Evolutionary conservation across 164 flowering plant genomes (phyloP), one percentile per base, ranked within the genome.

Genomic region (Paratinospora sagittata): DNA sequence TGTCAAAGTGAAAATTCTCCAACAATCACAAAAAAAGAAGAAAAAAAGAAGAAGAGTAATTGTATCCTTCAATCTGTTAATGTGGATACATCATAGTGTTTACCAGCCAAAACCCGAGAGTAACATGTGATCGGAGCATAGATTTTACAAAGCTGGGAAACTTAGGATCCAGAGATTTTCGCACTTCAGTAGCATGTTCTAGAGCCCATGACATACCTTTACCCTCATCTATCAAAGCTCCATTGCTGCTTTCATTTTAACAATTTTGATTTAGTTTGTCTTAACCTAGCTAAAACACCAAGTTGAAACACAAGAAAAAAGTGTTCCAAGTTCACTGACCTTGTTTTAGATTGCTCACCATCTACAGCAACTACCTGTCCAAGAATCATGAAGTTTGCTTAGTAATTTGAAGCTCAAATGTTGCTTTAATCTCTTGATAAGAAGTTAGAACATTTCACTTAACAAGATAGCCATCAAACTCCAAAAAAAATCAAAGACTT

Each of bases 101-200:
- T 76, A 85, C 85, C 84, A 85, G 66, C 81, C 83, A 83, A 74
- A 80, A 78, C 2, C 82, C 78, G 30, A 41, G 10, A 66, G 65
- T 49, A 24, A 84, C 83, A 79, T 86, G 81, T n/a, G 87, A 84
- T 0, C 67, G 75, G 34, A 69, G 66, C 86, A 86, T 78, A 27
- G 39, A 1, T 61, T 81, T 84, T 11, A 78, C 65, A 64, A 83
- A 76, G 72, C 81, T 84, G 65, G 86, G 86, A 23, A 68, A 76
- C n/a, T 49, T 19, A 0, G 79, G 43, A 3, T 69, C 72, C 2
- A 82, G 68, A 45, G 60, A 77, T n/a, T 76, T 72, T 63, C 69
- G 78, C 65, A 86, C 49, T 72, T 80, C 82, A 65, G 69, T 61
- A 13, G 87, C 89, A 66, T 71, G 73, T 21, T 75, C 76, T 73